These are phyloP conservation scores for Crepidotus sp. DNA, from an alignment of 1,284 basidiomycete species.

Conservation along the genomic window DNA sequence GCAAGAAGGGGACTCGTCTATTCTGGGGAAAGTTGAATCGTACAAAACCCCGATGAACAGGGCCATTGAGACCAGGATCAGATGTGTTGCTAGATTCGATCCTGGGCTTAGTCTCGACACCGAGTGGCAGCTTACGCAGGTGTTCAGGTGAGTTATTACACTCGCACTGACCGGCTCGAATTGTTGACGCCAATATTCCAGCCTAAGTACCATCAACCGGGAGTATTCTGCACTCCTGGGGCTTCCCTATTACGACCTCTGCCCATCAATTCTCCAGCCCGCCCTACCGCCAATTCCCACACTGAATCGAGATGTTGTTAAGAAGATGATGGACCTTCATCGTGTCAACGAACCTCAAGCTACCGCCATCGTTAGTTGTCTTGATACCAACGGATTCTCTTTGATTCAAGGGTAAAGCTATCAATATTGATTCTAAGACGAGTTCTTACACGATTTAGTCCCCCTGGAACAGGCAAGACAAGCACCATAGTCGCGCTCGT, in stretches of 20 bases:
- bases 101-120: constrained; percentile 55
- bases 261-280: constrained; percentile 62
- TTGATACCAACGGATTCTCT: constrained; percentile 73
- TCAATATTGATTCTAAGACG: background rate
- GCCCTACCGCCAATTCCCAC: constrained; percentile 41
- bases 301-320: constrained; percentile 48
- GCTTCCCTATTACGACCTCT: constrained; percentile 77
- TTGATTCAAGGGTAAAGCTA: constrained; percentile 86
- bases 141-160: constrained; percentile 56
- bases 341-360: constrained; percentile 94
- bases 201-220: constrained; percentile 84
- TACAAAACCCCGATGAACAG: constrained; percentile 49
- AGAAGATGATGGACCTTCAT: constrained; percentile 62
- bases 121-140: constrained; percentile 71
- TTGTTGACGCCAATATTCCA: constrained; percentile 26
- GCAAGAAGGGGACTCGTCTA: constrained; percentile 39
- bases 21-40: constrained; percentile 76
- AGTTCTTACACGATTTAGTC: constrained; percentile 40
- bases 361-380: constrained; percentile 73
- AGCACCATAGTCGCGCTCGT: constrained; percentile 97
- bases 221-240: constrained; percentile 87
- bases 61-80: constrained; percentile 10
- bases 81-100: constrained; percentile 27
- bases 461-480: constrained; percentile 98
- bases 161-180: background rate